Evolutionary conservation across 257 asterid species (phyloP).

Genomic region (Ophiorrhiza pumila): DNA sequence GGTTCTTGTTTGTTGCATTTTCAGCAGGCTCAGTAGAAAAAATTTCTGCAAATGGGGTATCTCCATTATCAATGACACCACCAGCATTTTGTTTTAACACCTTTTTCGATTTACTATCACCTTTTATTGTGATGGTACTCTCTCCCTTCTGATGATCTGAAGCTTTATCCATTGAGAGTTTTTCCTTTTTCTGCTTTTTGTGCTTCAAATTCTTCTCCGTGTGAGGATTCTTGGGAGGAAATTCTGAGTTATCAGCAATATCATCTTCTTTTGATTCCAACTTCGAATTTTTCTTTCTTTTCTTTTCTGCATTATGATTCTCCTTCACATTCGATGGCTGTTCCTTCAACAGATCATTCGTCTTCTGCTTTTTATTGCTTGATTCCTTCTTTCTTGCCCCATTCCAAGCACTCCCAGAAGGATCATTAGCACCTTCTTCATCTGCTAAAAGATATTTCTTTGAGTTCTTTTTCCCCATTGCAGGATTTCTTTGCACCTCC

Average conservation of each 20-base stretch:
- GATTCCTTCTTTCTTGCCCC: constrained; percentile 22
- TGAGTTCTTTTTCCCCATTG: constrained; percentile 21
- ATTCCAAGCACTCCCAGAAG: constrained; percentile 19
- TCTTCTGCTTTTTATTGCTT: constrained; percentile 26
- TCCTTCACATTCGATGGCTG: constrained; percentile 19
- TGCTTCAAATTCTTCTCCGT: constrained; percentile 33
- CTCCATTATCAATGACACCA: constrained; percentile 51
- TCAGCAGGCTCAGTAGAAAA: constrained; percentile 28
- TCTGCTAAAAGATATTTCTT: constrained; percentile 18
- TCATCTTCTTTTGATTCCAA: constrained; percentile 20
- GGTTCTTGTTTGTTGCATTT: constrained; percentile 9
- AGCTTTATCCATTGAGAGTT: constrained; percentile 19
- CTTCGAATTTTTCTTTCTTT: constrained; percentile 28
- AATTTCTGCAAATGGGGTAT: constrained; percentile 56
- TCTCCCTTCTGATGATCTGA: constrained; percentile 21
- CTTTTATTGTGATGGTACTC: constrained; percentile 13
- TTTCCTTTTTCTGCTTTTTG: constrained; percentile 36
- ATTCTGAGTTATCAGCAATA: constrained; percentile 18
- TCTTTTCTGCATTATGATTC: constrained; percentile 28
- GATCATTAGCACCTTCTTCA: constrained; percentile 23
- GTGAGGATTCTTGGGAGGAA: constrained; percentile 15
- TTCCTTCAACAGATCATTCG: constrained; percentile 26
- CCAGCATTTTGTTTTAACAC: constrained; percentile 28
- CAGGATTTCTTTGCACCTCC: constrained; percentile 16
- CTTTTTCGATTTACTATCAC: constrained; percentile 35